phyloP scores from a whole-genome alignment of 1,284 basidiomycete species.

The Apiotrichum montevideense region DNA sequence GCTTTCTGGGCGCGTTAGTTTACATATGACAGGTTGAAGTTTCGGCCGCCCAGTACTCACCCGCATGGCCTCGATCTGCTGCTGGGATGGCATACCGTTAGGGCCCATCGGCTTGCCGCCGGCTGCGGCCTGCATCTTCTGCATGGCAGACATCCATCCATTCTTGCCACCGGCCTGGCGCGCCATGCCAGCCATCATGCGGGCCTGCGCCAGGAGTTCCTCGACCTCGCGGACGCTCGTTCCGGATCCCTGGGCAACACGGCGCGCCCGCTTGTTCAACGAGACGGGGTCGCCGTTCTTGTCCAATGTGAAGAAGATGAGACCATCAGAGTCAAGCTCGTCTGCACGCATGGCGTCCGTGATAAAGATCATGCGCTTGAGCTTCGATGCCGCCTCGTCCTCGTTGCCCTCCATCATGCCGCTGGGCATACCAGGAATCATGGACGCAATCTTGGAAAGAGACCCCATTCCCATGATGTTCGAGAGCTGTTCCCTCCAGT shows the following conservation, averaged over 20 bases:
- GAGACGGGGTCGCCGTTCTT: slow-evolving; percentile 76
- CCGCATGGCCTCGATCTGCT: slow-evolving; percentile 90
- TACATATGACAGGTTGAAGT: slow-evolving; percentile 16
- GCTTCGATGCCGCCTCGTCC: slow-evolving; percentile 72
- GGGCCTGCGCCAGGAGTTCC: slow-evolving; percentile 87
- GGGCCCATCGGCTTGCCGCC: slow-evolving; percentile 76
- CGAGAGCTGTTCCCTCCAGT: slow-evolving; percentile 95
- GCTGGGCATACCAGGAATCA: slow-evolving; percentile 94
- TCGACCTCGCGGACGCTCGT: slow-evolving; percentile 95
- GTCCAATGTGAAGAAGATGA: slow-evolving; percentile 65
- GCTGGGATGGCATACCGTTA: slow-evolving; percentile 78
- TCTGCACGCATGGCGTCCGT: slow-evolving; percentile 92
- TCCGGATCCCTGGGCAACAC: slow-evolving; percentile 91
- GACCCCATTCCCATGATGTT: slow-evolving; percentile 99
- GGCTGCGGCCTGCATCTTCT: slow-evolving; percentile 80
- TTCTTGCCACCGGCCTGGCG: slow-evolving; percentile 95
- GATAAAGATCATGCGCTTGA: slow-evolving; percentile 99
- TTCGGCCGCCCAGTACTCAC: slow-evolving; percentile 41
- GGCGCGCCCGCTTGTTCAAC: slow-evolving; percentile 76
- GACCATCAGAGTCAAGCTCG: slow-evolving; percentile 95
- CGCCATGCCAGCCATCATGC: slow-evolving; percentile 96
- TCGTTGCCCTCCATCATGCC: slow-evolving; percentile 83
- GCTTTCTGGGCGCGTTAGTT: slow-evolving; percentile 54
- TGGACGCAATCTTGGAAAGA: slow-evolving; percentile 94
- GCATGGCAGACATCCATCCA: slow-evolving; percentile 80